Percentiles rank a stretch among this genome's conserved stretches.
phyloP scores from a whole-genome alignment of 1,139 yeast genomes.

The Taphrina wiesneri region DNA sequence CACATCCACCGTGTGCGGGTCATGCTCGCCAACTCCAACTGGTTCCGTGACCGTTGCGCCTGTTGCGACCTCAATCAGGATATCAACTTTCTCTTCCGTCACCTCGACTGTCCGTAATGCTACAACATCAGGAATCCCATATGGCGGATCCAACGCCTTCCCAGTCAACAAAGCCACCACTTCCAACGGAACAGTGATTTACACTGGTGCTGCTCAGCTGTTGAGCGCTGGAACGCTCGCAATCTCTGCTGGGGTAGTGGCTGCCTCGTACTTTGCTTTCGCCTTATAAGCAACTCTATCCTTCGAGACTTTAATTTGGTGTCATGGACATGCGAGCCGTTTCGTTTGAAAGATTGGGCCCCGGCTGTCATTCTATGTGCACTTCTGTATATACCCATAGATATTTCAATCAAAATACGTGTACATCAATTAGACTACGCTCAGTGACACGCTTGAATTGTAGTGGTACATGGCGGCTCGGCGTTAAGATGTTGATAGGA shows the following conservation, averaged over 20 bases:
- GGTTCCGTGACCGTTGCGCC: slow-evolving; percentile 6
- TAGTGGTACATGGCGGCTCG: background rate
- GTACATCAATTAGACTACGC: too few relatives aligned
- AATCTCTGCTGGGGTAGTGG: slow-evolving; percentile 16
- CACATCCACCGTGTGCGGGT: slow-evolving; percentile 15
- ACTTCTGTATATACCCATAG: background rate
- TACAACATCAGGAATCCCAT: slow-evolving; percentile 5
- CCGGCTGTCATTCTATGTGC: background rate
- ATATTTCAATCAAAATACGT: background rate
- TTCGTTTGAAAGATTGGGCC: background rate
- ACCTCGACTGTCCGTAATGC: slow-evolving; percentile 10
- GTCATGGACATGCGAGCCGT: background rate
- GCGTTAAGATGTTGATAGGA: too few relatives aligned
- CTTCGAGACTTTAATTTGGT: background rate
- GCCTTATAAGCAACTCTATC: background rate
- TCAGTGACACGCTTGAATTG: too few relatives aligned
- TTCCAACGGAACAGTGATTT: slow-evolving; percentile 1
- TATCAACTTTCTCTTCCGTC: background rate
- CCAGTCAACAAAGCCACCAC: slow-evolving; percentile 6
- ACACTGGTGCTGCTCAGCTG: background rate
- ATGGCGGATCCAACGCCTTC: slow-evolving; percentile 1
- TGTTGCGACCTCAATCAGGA: slow-evolving; percentile 16
- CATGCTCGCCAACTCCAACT: background rate
- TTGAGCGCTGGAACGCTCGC: slow-evolving; percentile 11
- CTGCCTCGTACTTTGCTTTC: slow-evolving; percentile 26